Evolutionary conservation across 257 asterid genomes (phyloP), one percentile per base, ranked within the genome.

Genomic region (Pogostemon cablin): DNA sequence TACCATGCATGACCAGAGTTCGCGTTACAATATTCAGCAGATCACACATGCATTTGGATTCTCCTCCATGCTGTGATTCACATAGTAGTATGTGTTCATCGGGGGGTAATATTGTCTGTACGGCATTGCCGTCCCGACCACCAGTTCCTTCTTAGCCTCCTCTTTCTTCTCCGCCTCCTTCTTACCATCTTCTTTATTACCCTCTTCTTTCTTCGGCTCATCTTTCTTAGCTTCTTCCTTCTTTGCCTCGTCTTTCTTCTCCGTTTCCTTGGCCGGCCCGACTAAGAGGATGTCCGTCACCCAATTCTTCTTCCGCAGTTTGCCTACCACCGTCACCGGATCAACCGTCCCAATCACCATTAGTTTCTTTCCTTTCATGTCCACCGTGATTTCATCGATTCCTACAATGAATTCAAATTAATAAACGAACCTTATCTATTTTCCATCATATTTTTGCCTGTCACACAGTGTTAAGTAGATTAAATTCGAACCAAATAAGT

Each of bases 1-100:
- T 41, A 62, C 39, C 56, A 67, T 43, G 42, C 44, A 50, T 48
- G 37, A 73, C 3, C 62, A 25, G 50, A 59, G 60, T 67, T 54
- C 57, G 48, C 50, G 65, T 42, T 46, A 9, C n/a, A n/a, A 52
- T 3, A 8, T 2, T 56, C 65, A 42, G 35, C 76, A 76, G 6
- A 87, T 86, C 5, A 67, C 81, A 54, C 95, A 88, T 2, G 88
- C 83, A 69, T 84, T 88, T 34, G 95, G 91, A 75, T 88, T 86
- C 82, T 88, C 95, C 72, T 88, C 95, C 17, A 84, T 84, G 86
- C 88, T 82, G 68, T 86, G 91, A 47, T 84, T 80, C 70, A 35
- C 75, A 60, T 77, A 75, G 80, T 81, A 76, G 81, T 77, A 81
- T 11, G 83, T 75, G 77, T 82, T 75, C 84, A 79, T 72, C 5